These are phyloP conservation scores for Ogataea methanolica DNA, from an alignment of 805 yeast species.

Conservation along the genomic window DNA sequence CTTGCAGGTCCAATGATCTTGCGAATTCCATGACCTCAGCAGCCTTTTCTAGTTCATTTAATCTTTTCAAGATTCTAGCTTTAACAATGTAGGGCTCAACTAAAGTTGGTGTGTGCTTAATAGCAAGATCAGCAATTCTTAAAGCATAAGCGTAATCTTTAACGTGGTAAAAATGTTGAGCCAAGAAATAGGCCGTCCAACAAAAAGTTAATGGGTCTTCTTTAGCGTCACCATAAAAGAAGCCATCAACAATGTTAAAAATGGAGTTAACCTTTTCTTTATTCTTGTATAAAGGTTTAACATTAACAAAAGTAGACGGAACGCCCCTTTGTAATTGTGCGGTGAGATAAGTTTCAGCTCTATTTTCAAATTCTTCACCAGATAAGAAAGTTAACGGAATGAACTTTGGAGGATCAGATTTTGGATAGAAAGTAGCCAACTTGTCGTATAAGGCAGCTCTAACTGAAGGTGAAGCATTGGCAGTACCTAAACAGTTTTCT, in stretches of 20 bases:
- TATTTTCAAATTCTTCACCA: constrained; percentile 40
- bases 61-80: constrained; percentile 74
- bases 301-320: constrained; percentile 83
- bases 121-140: constrained; percentile 54
- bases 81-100: constrained; percentile 79
- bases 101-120: constrained; percentile 73
- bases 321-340: constrained; percentile 72
- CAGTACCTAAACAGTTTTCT: constrained; percentile 59
- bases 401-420: constrained; percentile 72
- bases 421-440: constrained; percentile 69
- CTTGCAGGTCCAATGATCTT: constrained; percentile 76
- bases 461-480: constrained; percentile 38
- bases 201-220: constrained; percentile 40
- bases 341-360: constrained; percentile 50
- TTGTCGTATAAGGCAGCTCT: constrained; percentile 61
- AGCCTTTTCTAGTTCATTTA: constrained; percentile 59
- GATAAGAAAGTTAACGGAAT: constrained; percentile 73
- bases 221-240: constrained; percentile 28
- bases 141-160: constrained; percentile 52
- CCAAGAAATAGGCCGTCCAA: constrained; percentile 75
- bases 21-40: constrained; percentile 64
- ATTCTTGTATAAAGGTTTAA: constrained; percentile 71
- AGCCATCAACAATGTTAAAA: constrained; percentile 50
- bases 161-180: constrained; percentile 67
- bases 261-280: constrained; percentile 36